Evolutionary conservation across 2,329 filamentous ascomycete species (phyloP), one percentile per base, ranked within the genome.

Genomic region (Graphilbum ipis-grandicollis): DNA sequence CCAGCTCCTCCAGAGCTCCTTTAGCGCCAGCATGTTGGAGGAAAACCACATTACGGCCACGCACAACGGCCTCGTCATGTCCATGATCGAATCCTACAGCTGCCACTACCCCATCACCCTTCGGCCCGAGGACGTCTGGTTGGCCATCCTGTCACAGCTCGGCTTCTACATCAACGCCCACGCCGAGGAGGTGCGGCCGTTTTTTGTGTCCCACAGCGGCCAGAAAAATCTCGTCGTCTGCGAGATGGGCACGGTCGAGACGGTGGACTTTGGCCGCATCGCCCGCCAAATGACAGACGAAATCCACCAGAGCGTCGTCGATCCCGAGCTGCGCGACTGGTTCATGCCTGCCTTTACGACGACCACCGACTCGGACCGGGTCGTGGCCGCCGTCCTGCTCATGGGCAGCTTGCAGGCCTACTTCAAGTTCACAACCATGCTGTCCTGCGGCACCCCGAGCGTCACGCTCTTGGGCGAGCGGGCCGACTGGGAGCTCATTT

Each of bases 291-390:
- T 69, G 54, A 52, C 52, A 0, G 19, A 49, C 3, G 17, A 55
- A 15, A 56, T 71, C 13, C 41, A 57, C 22, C 37, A 57, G 21
- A 58, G 60, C 23, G 45, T 70, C 19, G 44, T 51, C 0, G 60
- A 66, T 39, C 46, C 52, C 0, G 47, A 49, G 1, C 45, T 70
- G 4, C 49, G 52, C 3, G 44, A 51, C 1, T 71, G 65, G 65
- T 54, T 72, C 14, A 53, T 69, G 44, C 68, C 66, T 0, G 41
- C 49, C 2, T 73, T 71, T 43, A 58, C 52, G 5, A 74, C 68
- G 0, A 71, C 66, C 0, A 62, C 56, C 0, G 41, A 53, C 2
- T 45, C 44, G 0, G 68, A 73, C 45, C 46, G 46, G 6, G 48
- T 59, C 1, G 53, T 60, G 2, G 60, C 61, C 0, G 50, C 58